Base-by-base conservation (phyloP, 2,329 filamentous ascomycete genomes). In the Aspergillus neoniger region DNA sequence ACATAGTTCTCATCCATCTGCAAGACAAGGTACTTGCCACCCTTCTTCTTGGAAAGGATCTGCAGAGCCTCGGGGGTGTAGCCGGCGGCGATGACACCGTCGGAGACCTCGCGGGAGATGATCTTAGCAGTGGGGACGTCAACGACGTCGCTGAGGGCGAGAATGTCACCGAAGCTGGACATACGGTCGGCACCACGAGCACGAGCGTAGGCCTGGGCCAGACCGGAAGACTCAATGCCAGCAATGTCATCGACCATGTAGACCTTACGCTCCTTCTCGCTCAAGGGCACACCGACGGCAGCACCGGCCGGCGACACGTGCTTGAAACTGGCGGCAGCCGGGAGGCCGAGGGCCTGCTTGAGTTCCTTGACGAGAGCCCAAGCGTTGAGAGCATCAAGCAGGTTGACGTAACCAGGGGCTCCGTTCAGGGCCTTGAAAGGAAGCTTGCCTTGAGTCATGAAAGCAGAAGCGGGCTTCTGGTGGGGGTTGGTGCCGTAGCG, bases 361-460 rank as follows among this genome's bases (percentile, higher is more conserved):
- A 99, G 86, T 82, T 99, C 95, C 84, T 96, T 96, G 60, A 99
- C 95, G 62, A 99, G 82, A 6, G 92, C 91, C 95, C 95, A 99
- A 69, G 92, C 92, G 79, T 99, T 99, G 69, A 99, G 86, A 54
- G 92, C 91, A 79, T 99, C 95, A 52, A 99, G 86, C 53, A 99
- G 85, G 82, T 99, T 99, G 83, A 99, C 95, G 79, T 97, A 99
- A 57, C 95, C 95, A 7, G 95, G 95, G 8, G 92, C 86, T 56
- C 95, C 95, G 69, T 88, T 83, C 10, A 98, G 87, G 28, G 96
- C 92, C 82, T 94, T 96, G 86, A 97, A 97, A n/a, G 95, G 95
- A 57, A 99, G 82, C 67, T 87, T 83, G 63, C 85, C 87, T 60
- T 89, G 84, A 67, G 85, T 84, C 68, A 89, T 86, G 76, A 87